Conservation (phyloP, 1,284 basidiomycete genomes). For the Microstroma glucosiphilum region DNA sequence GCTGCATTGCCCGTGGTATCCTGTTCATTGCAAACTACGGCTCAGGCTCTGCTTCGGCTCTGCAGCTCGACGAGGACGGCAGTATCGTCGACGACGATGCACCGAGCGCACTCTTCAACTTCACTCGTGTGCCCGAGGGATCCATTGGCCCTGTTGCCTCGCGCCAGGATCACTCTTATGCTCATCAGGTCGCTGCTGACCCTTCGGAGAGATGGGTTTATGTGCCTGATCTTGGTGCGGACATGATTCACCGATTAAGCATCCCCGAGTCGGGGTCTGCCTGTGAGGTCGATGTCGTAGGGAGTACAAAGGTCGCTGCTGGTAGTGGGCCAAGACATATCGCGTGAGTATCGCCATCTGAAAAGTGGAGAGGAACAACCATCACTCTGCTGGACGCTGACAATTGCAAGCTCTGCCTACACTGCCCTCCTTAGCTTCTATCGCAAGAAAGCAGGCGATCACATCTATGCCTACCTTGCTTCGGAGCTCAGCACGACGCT, state of each 20-base stretch:
- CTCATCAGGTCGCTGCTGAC: slow-evolving; percentile 29
- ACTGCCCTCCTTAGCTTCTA: background rate
- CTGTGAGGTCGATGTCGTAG: background rate
- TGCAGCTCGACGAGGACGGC: background rate
- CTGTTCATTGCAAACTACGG: slow-evolving; percentile 1
- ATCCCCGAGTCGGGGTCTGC: background rate
- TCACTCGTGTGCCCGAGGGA: background rate
- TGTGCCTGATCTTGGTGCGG: slow-evolving; percentile 34
- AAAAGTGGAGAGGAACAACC: no score
- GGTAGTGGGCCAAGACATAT: slow-evolving; percentile 1
- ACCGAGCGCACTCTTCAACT: background rate
- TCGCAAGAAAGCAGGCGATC: background rate
- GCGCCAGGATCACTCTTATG: slow-evolving; percentile 35
- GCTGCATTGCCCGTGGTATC: background rate
- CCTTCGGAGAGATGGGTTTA: slow-evolving; percentile 30
- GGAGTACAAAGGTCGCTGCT: background rate
- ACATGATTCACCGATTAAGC: slow-evolving; percentile 25
- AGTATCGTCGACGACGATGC: background rate
- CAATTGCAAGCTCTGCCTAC: no score
- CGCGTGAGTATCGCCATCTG: background rate
- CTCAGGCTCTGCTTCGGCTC: background rate
- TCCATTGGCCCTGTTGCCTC: slow-evolving; percentile 26
- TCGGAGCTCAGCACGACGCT: slow-evolving; percentile 31
- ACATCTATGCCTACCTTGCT: slow-evolving; percentile 26
- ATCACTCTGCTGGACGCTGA: no score